phyloP scores from a whole-genome alignment of 202 grass and related monocot genomes.

The Dendrocalamus latiflorus region DNA sequence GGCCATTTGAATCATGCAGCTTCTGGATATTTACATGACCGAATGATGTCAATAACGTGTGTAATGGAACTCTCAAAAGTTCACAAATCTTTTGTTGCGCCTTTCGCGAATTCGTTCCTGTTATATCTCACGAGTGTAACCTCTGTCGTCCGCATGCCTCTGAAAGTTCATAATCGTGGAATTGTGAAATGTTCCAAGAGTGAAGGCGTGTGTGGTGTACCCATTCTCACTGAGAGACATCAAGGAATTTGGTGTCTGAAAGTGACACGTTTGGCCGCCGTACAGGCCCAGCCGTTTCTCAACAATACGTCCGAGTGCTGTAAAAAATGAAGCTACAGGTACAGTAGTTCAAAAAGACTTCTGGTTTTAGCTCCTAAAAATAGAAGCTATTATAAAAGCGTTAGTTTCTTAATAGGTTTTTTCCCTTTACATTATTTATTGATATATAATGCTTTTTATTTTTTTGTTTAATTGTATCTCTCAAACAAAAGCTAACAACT shows the following conservation, averaged over 20 bases:
- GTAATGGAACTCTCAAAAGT: not conserved
- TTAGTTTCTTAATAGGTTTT: too few species aligned
- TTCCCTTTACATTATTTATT: too few species aligned
- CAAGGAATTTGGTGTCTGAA: not conserved
- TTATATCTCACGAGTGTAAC: not conserved
- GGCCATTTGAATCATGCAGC: not conserved
- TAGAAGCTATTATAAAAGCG: too few species aligned
- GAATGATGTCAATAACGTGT: constrained; percentile 26
- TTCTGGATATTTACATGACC: constrained; percentile 13
- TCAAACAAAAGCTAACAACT: too few species aligned
- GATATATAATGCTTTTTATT: too few species aligned
- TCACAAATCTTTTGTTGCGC: not conserved
- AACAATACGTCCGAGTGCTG: not conserved
- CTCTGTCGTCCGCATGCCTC: not conserved
- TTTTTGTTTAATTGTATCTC: too few species aligned
- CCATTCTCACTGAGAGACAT: not conserved
- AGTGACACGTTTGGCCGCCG: not conserved
- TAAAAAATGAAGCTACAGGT: too few species aligned
- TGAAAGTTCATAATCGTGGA: too few species aligned
- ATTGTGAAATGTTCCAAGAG: not conserved
- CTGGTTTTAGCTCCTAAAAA: too few species aligned
- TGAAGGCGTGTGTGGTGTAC: too few species aligned
- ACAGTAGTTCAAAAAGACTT: too few species aligned
- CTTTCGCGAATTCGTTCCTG: not conserved
- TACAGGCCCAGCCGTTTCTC: not conserved